Percentiles rank a stretch among this genome's conserved stretches.
Evolutionary conservation across 2,329 filamentous ascomycete species (phyloP).

Genomic region (Aureobasidium sp.): DNA sequence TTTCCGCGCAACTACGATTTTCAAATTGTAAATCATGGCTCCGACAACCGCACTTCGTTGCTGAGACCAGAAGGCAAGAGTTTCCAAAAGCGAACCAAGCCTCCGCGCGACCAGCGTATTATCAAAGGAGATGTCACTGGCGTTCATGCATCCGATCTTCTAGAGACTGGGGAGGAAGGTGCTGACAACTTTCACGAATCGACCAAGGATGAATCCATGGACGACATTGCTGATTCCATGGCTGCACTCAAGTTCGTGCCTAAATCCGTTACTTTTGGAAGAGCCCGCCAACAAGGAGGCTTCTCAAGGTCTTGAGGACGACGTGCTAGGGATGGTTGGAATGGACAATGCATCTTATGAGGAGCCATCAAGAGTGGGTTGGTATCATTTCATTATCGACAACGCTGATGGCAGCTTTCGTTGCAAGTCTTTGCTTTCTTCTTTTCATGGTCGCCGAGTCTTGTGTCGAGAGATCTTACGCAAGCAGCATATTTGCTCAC

Average conservation of each 20-base stretch:
- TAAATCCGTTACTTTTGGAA: constrained; percentile 58
- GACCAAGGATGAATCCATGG: constrained; percentile 34
- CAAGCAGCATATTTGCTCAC: background rate
- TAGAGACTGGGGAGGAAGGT: background rate
- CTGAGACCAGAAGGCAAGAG: constrained; percentile 47
- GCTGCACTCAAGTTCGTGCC: constrained; percentile 66
- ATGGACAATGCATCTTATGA: background rate
- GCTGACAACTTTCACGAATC: background rate
- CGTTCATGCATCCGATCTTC: background rate
- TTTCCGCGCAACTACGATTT: constrained; percentile 87
- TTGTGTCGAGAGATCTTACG: background rate
- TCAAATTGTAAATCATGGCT: constrained; percentile 77
- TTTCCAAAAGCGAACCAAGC: background rate
- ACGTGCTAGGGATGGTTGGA: background rate
- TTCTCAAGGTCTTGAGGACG: constrained; percentile 42
- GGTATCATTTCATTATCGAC: background rate
- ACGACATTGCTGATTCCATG: constrained; percentile 60
- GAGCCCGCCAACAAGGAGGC: constrained; percentile 47
- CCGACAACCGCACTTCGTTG: constrained; percentile 76
- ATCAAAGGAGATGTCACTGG: background rate
- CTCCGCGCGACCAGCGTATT: background rate
- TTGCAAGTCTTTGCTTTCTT: background rate
- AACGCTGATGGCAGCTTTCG: background rate
- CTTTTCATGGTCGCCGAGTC: background rate
- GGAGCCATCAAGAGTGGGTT: background rate